These are phyloP conservation scores for Botrytis galanthina DNA, from an alignment of 2,329 filamentous ascomycete species.

Conservation along the genomic window DNA sequence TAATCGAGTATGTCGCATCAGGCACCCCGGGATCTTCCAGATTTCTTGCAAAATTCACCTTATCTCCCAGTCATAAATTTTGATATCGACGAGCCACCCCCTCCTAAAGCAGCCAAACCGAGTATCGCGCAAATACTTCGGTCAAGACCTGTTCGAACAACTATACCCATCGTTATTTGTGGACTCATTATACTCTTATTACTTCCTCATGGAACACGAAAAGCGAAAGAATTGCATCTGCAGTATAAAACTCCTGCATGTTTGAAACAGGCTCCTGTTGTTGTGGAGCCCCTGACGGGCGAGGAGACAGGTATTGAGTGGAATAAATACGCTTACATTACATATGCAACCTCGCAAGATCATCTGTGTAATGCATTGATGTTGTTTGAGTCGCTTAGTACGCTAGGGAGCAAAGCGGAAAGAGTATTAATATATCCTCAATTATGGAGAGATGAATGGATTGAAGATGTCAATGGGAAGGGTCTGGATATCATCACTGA, in stretches of 20 bases:
- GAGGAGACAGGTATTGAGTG: constrained; percentile 40
- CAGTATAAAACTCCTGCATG: constrained; percentile 19
- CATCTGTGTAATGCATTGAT: constrained; percentile 53
- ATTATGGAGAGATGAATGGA: constrained; percentile 24
- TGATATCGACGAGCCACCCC: constrained; percentile 15
- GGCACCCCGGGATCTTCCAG: constrained; percentile 24
- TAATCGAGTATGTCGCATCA: background rate
- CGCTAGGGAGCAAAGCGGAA: constrained; percentile 45
- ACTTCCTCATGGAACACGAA: constrained; percentile 7
- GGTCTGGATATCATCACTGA: constrained; percentile 42
- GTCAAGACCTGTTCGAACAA: constrained; percentile 40
- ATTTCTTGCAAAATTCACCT: constrained; percentile 34
- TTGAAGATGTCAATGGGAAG: constrained; percentile 40
- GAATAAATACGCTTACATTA: constrained; percentile 48
- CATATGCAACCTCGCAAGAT: constrained; percentile 49
- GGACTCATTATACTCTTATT: constrained; percentile 15
- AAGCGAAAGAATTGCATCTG: constrained; percentile 7
- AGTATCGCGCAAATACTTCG: constrained; percentile 41
- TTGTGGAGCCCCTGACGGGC: constrained; percentile 14
- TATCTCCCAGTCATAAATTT: constrained; percentile 25
- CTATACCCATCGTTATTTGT: constrained; percentile 19
- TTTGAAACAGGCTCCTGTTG: constrained; percentile 16
- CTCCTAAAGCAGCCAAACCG: constrained; percentile 27
- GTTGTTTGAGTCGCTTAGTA: constrained; percentile 47
- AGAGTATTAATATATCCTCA: constrained; percentile 48